Conservation (phyloP, 2,329 filamentous ascomycete genomes). For the Cordyceps fumosorosea region DNA sequence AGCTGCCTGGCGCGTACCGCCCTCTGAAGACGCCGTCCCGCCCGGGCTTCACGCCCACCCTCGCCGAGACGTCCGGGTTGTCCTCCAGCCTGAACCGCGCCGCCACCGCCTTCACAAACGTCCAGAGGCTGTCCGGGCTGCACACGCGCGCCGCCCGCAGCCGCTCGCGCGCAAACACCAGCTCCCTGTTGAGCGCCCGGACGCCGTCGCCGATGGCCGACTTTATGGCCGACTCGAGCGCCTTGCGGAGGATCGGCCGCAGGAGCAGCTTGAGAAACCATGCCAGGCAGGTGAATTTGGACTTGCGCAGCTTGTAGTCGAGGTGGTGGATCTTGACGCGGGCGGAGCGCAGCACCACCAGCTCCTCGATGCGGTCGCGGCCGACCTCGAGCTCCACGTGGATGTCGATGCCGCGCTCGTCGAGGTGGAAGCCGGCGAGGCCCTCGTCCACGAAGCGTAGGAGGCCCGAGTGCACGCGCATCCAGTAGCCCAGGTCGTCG, state of each 20-base stretch:
- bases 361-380: constrained; percentile 69
- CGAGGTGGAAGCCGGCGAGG: constrained; percentile 77
- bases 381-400: constrained; percentile 79
- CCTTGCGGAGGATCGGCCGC: constrained; percentile 70
- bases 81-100: constrained; percentile 65
- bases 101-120: constrained; percentile 77
- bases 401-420: constrained; percentile 81
- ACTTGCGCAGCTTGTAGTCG: constrained; percentile 67
- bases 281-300: constrained; percentile 68
- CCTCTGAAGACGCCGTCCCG: constrained; percentile 62
- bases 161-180: constrained; percentile 80
- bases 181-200: constrained; percentile 71
- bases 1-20: constrained; percentile 80
- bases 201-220: constrained; percentile 63
- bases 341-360: constrained; percentile 70
- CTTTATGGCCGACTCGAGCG: constrained; percentile 73
- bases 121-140: constrained; percentile 68
- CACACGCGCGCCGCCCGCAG: constrained; percentile 80
- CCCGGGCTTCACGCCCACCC: constrained; percentile 60
- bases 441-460: constrained; percentile 74
- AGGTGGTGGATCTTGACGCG: constrained; percentile 82
- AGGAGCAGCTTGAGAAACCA: constrained; percentile 83
- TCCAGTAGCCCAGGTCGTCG: constrained; percentile 84
- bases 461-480: constrained; percentile 70
- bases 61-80: constrained; percentile 69